These are phyloP conservation scores for Cinnamomum micranthum DNA, from an alignment of 164 flowering plant genomes.

Conservation along the genomic window DNA sequence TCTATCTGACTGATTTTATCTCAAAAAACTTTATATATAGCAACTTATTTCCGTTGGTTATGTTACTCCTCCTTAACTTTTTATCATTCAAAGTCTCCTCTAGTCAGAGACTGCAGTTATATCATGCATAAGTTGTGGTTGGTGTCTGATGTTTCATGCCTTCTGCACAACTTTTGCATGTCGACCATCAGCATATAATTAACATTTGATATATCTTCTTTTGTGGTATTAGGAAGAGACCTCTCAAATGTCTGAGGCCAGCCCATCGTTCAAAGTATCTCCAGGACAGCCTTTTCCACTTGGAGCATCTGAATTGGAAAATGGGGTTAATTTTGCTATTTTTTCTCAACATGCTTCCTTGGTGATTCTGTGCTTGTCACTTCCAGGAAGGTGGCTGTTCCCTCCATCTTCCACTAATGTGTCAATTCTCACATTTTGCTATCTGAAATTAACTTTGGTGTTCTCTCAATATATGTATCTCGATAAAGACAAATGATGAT, in stretches of 20 bases:
- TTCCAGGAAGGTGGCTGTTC: constrained; percentile 46
- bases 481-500: neutral
- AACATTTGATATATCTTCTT: constrained; percentile 1
- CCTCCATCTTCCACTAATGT: neutral
- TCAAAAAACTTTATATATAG: too few relatives aligned
- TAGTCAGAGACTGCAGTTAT: neutral
- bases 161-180: too few relatives aligned
- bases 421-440: neutral
- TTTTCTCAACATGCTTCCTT: constrained; percentile 87
- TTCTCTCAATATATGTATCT: neutral
- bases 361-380: constrained; percentile 72
- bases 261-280: constrained; percentile 33
- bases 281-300: constrained; percentile 84
- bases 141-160: neutral
- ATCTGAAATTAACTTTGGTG: neutral
- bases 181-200: neutral
- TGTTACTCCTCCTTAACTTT: neutral
- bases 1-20: neutral
- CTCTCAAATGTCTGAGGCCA: constrained; percentile 29
- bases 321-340: constrained; percentile 79
- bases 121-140: too few relatives aligned
- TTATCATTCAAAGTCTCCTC: neutral
- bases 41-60: neutral
- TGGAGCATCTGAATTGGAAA: constrained; percentile 78
- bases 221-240: constrained; percentile 38